Percentiles rank a stretch among this genome's conserved stretches.
These are phyloP conservation scores for Ogataea trehalophila DNA, from an alignment of 805 yeast species.

Conservation along the genomic window DNA sequence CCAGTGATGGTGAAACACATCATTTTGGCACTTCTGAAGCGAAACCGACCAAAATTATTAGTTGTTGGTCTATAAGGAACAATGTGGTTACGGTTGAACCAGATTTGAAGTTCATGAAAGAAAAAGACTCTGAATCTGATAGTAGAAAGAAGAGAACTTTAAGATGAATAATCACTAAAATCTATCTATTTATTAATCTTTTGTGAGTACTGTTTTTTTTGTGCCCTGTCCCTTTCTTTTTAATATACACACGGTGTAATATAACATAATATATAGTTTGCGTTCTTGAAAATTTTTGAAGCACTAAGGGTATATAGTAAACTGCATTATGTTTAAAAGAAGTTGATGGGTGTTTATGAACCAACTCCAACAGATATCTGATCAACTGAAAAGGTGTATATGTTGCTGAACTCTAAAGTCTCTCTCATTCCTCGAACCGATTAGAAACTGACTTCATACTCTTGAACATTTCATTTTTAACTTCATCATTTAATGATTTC, in stretches of 20 bases:
- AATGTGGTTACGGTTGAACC: slow-evolving; percentile 17
- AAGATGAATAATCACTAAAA: background rate
- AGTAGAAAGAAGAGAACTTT: slow-evolving; percentile 24
- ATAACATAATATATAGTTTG: too few relatives aligned
- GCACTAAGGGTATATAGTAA: too few relatives aligned
- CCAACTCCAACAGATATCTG: too few relatives aligned
- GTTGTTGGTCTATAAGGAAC: slow-evolving; percentile 22
- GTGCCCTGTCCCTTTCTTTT: too few relatives aligned
- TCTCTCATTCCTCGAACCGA: slow-evolving; percentile 11
- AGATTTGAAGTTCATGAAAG: slow-evolving; percentile 31
- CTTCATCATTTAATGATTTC: slow-evolving; percentile 23
- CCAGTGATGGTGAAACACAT: background rate
- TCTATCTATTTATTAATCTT: background rate
- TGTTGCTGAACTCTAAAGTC: too few relatives aligned
- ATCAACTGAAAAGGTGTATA: too few relatives aligned
- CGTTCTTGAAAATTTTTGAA: too few relatives aligned
- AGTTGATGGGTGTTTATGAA: too few relatives aligned
- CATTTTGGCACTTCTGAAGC: too few relatives aligned
- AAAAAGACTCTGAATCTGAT: slow-evolving; percentile 31
- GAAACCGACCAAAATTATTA: background rate
- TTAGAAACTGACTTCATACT: slow-evolving; percentile 9
- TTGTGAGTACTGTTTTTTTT: too few relatives aligned
- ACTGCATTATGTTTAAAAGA: too few relatives aligned
- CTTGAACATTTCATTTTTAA: slow-evolving; percentile 20
- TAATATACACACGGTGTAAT: too few relatives aligned